phyloP scores from a whole-genome alignment of 2,329 filamentous ascomycete species.

The Calycina herbarum region DNA sequence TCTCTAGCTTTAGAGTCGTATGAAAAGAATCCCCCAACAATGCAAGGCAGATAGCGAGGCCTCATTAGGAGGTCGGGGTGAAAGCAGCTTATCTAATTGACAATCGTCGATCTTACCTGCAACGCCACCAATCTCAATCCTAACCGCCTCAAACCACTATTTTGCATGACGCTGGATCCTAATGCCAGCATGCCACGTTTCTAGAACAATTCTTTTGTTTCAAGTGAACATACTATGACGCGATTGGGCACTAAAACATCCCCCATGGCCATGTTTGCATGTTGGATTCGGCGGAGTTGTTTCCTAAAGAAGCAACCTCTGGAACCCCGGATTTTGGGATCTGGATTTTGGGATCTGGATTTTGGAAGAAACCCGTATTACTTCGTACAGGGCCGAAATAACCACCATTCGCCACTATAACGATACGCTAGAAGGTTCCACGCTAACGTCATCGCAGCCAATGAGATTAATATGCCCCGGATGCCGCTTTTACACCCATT shows the following conservation, averaged over 20 bases:
- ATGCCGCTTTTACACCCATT: no score
- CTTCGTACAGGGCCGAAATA: no score
- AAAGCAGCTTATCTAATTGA: not conserved
- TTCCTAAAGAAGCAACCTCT: not conserved
- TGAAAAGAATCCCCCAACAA: not conserved
- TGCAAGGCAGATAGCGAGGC: not conserved
- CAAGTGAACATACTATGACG: not conserved
- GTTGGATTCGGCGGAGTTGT: not conserved
- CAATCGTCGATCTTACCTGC: not conserved
- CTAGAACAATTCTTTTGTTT: not conserved
- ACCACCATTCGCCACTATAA: no score
- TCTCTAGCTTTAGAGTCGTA: not conserved
- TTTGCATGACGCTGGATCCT: not conserved
- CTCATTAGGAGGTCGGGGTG: not conserved
- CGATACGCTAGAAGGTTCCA: no score
- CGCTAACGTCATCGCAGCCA: no score
- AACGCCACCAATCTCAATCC: not conserved
- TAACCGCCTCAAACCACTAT: not conserved
- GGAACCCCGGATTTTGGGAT: not conserved
- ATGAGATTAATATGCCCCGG: no score
- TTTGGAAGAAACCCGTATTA: not conserved
- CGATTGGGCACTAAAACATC: not conserved
- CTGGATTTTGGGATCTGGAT: not conserved
- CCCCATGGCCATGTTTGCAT: not conserved
- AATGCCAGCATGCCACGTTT: not conserved